Percentiles rank a stretch among this genome's conserved stretches.
Conservation (phyloP, 2,329 filamentous ascomycete species). For the Diplodia sapinea region DNA sequence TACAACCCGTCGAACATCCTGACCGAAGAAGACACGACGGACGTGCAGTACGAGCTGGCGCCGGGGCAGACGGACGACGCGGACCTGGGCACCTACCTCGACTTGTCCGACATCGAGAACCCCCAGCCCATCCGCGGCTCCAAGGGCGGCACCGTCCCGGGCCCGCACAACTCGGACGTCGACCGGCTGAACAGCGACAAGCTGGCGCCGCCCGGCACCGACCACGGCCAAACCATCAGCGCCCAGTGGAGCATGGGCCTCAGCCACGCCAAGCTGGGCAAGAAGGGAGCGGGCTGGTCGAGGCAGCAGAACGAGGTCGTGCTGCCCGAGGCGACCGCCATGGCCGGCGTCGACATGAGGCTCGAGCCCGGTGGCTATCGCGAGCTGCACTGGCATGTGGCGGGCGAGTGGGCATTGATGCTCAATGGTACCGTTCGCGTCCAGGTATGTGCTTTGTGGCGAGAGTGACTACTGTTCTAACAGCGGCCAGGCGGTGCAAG, state of each 20-base stretch:
- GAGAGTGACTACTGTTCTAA: background rate
- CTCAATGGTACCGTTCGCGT: constrained; percentile 49
- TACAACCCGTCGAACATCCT: constrained; percentile 33
- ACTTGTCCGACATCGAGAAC: constrained; percentile 59
- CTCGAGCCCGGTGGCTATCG: constrained; percentile 33
- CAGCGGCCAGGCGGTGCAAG: constrained; percentile 27
- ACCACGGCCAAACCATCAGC: constrained; percentile 56
- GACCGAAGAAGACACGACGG: constrained; percentile 39
- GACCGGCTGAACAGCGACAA: constrained; percentile 62
- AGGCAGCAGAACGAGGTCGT: constrained; percentile 60
- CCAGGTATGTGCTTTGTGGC: constrained; percentile 16
- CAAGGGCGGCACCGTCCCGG: constrained; percentile 58
- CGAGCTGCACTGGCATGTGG: constrained; percentile 44
- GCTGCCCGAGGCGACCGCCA: constrained; percentile 49
- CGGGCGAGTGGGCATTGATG: constrained; percentile 48
- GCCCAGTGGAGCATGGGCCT: constrained; percentile 62
- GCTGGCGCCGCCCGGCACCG: constrained; percentile 61
- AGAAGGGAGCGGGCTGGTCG: constrained; percentile 58
- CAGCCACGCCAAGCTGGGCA: constrained; percentile 32
- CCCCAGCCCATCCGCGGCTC: constrained; percentile 63
- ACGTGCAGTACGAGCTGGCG: constrained; percentile 52
- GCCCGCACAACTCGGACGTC: constrained; percentile 58
- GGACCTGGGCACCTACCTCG: constrained; percentile 59
- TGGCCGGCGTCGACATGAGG: constrained; percentile 35
- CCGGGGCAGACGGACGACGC: constrained; percentile 59